Base-by-base conservation (phyloP, 495 filamentous ascomycete species). In the Copromyces sp. region DNA sequence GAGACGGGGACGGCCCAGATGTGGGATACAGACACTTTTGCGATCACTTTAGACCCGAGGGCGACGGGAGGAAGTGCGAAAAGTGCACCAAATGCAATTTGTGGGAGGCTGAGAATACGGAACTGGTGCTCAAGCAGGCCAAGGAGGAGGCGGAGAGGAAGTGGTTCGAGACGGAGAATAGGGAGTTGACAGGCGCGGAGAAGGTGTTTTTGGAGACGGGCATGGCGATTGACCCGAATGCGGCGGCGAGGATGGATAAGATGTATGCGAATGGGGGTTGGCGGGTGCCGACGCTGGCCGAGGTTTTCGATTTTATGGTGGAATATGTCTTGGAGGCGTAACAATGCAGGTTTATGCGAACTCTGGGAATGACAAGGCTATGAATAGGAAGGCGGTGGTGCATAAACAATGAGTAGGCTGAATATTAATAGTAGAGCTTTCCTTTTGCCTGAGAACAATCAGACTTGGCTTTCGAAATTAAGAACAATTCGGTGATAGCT, bases 11-110 rank as follows among this genome's bases (percentile, higher is more conserved):
- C 73, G 84, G 85, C 2, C 87, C 92, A 75, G 77, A 81, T 20
- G 77, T 72, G 3, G 92, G 94, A 8, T 98, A 99, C 77, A 82
- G 87, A 37, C 95, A 99, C 80, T 99, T 97, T 77, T 99, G 95
- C 78, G 89, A 97, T 75, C 95, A 99, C 81, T 98, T 99, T 80
- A 86, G 95, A n/a, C 91, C 92, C 0, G 83, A 87, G 44, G 89
- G 87, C 0, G 82, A 84, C 65, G 92, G 91, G 9, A 87, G 88
- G 40, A 82, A 84, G 39, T 99, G 95, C 77, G 84, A 78, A 1
- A 89, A 94, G 75, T 98, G 95, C 82, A 89, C 88, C 35, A 91
- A 90, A 80, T 99, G 95, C 81, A 95, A 97, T 79, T 85, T 99
- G 47, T 99, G 97, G 84, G 87, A 91, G 73, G 85, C 86, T 20